phyloP scores from a whole-genome alignment of 345 rosid genomes.

The Salix viminalis region DNA sequence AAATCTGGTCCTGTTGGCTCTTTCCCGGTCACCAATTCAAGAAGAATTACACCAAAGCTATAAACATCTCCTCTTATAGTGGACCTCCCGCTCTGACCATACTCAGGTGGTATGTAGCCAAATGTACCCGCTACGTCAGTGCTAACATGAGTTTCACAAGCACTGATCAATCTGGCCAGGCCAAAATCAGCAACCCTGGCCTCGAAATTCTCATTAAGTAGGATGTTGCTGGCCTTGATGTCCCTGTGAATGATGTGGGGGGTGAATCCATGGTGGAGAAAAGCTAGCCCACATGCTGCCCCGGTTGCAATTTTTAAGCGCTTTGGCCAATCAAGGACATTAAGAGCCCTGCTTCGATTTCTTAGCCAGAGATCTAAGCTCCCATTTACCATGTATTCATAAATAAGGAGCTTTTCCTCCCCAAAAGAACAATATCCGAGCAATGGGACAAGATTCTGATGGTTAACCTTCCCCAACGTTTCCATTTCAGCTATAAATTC shows the following conservation, averaged over 20 bases:
- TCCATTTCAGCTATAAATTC: constrained; percentile 96
- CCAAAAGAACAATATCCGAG: constrained; percentile 78
- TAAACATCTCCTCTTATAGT: constrained; percentile 84
- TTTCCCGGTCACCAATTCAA: constrained; percentile 81
- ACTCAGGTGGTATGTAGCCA: constrained; percentile 93
- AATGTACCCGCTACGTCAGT: constrained; percentile 79
- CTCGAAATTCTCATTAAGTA: constrained; percentile 64
- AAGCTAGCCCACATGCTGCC: constrained; percentile 76
- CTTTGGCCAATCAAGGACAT: constrained; percentile 70
- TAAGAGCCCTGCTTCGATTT: constrained; percentile 54
- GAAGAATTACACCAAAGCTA: constrained; percentile 81
- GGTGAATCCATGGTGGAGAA: constrained; percentile 76
- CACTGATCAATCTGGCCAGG: constrained; percentile 83
- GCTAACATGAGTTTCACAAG: constrained; percentile 86
- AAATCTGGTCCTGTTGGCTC: constrained; percentile 96
- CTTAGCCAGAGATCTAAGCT: constrained; percentile 84
- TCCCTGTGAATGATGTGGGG: constrained; percentile 96
- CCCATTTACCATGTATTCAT: constrained; percentile 87
- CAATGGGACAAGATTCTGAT: constrained; percentile 73
- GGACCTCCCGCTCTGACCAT: constrained; percentile 79
- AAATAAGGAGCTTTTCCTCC: constrained; percentile 88
- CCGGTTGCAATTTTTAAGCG: constrained; percentile 72
- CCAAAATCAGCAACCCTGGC: constrained; percentile 91
- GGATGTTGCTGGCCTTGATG: constrained; percentile 85
- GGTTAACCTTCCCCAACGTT: constrained; percentile 92